Evolutionary conservation across 1,284 basidiomycete genomes (phyloP).

Genomic region (Cutaneotrichosporon mucoides): DNA sequence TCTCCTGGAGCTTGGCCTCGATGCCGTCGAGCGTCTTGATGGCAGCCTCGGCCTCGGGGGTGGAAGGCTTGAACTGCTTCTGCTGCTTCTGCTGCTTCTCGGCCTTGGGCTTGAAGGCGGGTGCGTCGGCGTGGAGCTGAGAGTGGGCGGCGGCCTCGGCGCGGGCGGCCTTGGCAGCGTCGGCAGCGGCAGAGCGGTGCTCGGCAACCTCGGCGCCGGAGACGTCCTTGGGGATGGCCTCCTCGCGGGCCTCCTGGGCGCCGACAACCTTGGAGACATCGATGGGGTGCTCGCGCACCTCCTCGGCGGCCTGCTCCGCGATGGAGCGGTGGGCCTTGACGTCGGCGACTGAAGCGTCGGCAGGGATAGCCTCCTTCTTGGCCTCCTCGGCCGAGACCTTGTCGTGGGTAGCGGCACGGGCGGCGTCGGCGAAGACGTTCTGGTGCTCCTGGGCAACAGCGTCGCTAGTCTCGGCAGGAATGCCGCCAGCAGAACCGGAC

Average conservation of each 20-base stretch:
- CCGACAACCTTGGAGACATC: background rate
- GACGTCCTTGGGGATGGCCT: background rate
- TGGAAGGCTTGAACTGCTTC: conserved; percentile 7
- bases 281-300: background rate
- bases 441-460: conserved; percentile 1
- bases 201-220: background rate
- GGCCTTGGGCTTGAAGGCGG: background rate
- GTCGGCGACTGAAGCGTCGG: background rate
- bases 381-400: background rate
- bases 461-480: background rate
- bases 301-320: background rate
- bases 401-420: background rate
- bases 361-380: conserved; percentile 50
- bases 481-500: too few relatives aligned
- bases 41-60: conserved; percentile 18
- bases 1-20: conserved; percentile 25
- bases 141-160: background rate
- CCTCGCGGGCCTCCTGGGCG: background rate
- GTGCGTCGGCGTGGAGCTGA: background rate
- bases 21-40: conserved; percentile 31
- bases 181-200: background rate
- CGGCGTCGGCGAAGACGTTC: background rate
- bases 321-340: background rate
- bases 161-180: background rate
- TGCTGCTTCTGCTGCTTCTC: background rate